Percentiles rank a stretch among this genome's conserved stretches.
Conservation (phyloP, 1,284 basidiomycete genomes). For the Cutaneotrichosporon arboriforme region DNA sequence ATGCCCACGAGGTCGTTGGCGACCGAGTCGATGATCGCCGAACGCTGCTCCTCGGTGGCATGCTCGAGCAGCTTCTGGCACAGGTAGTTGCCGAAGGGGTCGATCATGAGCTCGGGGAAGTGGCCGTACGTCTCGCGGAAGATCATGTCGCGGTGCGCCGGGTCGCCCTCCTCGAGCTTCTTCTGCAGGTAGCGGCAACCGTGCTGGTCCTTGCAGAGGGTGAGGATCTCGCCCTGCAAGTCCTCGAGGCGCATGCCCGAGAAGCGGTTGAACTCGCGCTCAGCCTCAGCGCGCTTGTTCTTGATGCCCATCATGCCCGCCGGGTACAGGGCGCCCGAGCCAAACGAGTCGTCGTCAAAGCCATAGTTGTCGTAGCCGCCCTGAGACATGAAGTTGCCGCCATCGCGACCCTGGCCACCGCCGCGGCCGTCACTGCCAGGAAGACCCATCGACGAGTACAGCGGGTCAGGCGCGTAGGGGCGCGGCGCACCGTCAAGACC, state of each 20-base stretch:
- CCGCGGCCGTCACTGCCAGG: conserved; percentile 10
- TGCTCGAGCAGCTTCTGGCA: conserved; percentile 98
- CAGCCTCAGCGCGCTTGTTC: conserved; percentile 87
- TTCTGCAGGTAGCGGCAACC: conserved; percentile 98
- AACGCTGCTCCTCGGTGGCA: conserved; percentile 96
- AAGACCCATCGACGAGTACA: conserved; percentile 38
- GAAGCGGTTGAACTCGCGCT: conserved; percentile 91
- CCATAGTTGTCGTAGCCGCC: conserved; percentile 60
- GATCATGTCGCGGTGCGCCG: conserved; percentile 97
- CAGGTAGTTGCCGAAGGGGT: conserved; percentile 98
- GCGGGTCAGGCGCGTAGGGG: conserved; percentile 44
- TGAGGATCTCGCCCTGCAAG: conserved; percentile 85
- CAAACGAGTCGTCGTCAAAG: conserved; percentile 59
- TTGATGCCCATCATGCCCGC: conserved; percentile 77
- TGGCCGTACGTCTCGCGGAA: conserved; percentile 97
- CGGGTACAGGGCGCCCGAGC: conserved; percentile 71
- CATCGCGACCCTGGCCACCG: background rate
- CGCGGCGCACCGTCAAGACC: conserved; percentile 39
- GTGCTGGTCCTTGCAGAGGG: conserved; percentile 97
- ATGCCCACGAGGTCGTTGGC: conserved; percentile 96
- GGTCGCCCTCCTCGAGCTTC: conserved; percentile 92
- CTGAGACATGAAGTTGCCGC: conserved; percentile 42
- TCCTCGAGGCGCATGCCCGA: conserved; percentile 93
- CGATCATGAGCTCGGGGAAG: conserved; percentile 98
- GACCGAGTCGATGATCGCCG: conserved; percentile 94